These are phyloP conservation scores for Fomitopsis pulvina DNA, from an alignment of 768 basidiomycete genomes.

Conservation along the genomic window DNA sequence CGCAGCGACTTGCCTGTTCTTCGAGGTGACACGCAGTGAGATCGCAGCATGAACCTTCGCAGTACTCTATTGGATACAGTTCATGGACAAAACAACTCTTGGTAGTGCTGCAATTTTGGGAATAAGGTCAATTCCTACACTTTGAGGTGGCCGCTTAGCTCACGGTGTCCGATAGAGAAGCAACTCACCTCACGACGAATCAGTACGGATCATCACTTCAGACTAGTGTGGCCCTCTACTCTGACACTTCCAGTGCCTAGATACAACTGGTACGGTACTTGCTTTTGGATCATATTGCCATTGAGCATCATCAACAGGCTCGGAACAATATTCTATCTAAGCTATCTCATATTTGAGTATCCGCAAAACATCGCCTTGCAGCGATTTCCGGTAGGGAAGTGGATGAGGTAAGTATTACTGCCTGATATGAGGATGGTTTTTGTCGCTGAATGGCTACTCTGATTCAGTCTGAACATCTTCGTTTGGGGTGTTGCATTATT, in stretches of 20 bases:
- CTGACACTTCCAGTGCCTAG: background rate
- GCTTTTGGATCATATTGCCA: conserved; percentile 18
- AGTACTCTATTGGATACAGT: conserved; percentile 51
- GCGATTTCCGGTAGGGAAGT: conserved; percentile 69
- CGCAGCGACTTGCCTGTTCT: conserved; percentile 5
- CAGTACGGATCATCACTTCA: conserved; percentile 36
- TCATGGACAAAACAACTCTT: conserved; percentile 72
- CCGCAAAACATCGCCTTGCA: conserved; percentile 71
- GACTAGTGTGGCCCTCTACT: background rate
- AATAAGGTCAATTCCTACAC: conserved; percentile 40
- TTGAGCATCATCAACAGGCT: conserved; percentile 61
- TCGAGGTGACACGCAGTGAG: background rate
- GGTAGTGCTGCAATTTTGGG: conserved; percentile 65
- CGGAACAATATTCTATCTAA: conserved; percentile 68
- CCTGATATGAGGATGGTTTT: background rate
- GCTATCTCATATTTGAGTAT: conserved; percentile 66
- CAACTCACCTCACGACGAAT: conserved; percentile 56
- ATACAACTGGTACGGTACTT: background rate
- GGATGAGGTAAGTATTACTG: conserved; percentile 55
- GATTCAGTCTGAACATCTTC: conserved; percentile 52
- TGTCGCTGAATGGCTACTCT: background rate
- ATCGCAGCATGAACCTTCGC: conserved; percentile 18
- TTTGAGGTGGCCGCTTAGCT: background rate
- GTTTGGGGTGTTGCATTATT: conserved; percentile 58
- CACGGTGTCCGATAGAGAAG: background rate